phyloP scores from a whole-genome alignment of 1,284 basidiomycete genomes.

The Naganishia sp. region DNA sequence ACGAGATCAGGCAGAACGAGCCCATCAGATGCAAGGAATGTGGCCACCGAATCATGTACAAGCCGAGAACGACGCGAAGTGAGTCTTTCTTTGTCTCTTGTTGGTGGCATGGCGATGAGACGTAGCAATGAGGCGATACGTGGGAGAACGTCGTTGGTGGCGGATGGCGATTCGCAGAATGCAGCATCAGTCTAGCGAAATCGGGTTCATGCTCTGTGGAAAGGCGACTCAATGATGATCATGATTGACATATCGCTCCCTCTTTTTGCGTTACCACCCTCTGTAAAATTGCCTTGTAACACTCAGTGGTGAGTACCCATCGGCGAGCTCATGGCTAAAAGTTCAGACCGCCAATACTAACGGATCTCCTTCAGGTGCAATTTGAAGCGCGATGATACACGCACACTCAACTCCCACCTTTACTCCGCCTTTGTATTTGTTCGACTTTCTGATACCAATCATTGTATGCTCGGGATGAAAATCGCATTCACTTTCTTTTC shows the following conservation, averaged over 20 bases:
- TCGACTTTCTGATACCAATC: too few relatives aligned
- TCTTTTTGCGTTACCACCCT: constrained; percentile 31
- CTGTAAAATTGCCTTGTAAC: constrained; percentile 3
- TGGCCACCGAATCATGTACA: constrained; percentile 98
- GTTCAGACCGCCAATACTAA: constrained; percentile 41
- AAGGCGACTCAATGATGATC: too few relatives aligned
- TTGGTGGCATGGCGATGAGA: background rate
- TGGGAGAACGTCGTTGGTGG: too few relatives aligned
- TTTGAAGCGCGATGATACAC: constrained; percentile 72
- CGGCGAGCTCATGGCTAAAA: too few relatives aligned
- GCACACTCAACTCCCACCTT: background rate
- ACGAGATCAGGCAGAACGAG: constrained; percentile 88
- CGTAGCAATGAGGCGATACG: background rate
- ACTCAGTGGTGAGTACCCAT: constrained; percentile 11
- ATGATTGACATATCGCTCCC: background rate
- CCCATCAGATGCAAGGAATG: constrained; percentile 96
- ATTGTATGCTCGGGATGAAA: too few relatives aligned
- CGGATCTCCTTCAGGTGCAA: constrained; percentile 61
- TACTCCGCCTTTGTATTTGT: constrained; percentile 3
- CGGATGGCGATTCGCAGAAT: too few relatives aligned
- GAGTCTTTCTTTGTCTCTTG: constrained; percentile 51
- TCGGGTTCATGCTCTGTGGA: too few relatives aligned
- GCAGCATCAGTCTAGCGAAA: too few relatives aligned
- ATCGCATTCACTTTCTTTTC: background rate
- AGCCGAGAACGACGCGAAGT: constrained; percentile 95